Evolutionary conservation across 306 rosid species (phyloP), one percentile per base, ranked within the genome.

Genomic region (Quercus variabilis): DNA sequence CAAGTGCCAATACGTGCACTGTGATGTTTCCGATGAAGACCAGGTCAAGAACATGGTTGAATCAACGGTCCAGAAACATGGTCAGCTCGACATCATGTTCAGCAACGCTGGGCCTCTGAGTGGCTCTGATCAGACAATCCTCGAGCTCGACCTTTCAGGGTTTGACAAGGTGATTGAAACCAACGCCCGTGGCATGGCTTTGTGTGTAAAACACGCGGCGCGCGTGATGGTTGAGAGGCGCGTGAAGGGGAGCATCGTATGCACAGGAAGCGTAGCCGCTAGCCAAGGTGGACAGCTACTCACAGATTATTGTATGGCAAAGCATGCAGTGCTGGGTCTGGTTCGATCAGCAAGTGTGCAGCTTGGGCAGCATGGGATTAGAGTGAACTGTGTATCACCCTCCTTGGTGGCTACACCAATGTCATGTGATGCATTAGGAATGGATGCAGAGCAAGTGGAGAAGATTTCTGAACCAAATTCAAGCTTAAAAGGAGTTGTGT

Each of bases 341-440:
- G 72, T 86, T 69, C 41, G 88, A 1, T 58, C 84, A 5, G 85
- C 89, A 21, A 88, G 94, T 52, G 17, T 78, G 64, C 94, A 86
- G 55, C 85, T 88, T 2, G 88, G 78, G 63, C 78, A 6, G 59
- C 55, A 78, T 43, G 49, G 49, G 49, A 43, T 90, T 3, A 86
- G 90, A 26, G 90, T 86, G 71, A 90, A 90, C 70, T 77, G 80
- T 49, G 88, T 88, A 8, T 90, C 90, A 2, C 92, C 94, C 3
- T 77, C 43, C 28, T 85, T 55, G 0, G 0, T 88, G 19, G 88
- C 83, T 21, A 90, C 88, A 12, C 86, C 88, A 2, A 0, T 88
- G 62, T 59, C 88, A 5, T n/a, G 64, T 2, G 38, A 23, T 3
- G 2, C 79, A 3, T 1, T 0, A 0, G 79, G 85, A 15, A 25